Percentiles rank a stretch among this genome's conserved stretches.
phyloP scores from a whole-genome alignment of 179 eudicot genomes.

The Silene noctiflora region DNA sequence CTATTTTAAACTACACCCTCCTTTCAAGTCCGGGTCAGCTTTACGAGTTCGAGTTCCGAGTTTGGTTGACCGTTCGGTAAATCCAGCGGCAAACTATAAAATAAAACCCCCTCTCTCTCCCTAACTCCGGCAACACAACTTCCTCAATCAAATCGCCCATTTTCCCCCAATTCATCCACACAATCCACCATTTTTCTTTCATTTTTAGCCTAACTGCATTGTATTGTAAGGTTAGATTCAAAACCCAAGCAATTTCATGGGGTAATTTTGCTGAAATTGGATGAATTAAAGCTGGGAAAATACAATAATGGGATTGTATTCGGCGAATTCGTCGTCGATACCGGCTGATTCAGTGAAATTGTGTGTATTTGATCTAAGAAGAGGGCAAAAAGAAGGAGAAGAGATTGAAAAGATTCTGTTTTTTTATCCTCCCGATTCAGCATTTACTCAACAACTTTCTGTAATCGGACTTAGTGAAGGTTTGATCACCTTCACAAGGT shows the following conservation, averaged over 20 bases:
- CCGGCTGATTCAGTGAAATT: slow-evolving; percentile 58
- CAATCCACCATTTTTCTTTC: no score
- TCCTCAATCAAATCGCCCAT: neutral
- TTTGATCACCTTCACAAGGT: slow-evolving; percentile 92
- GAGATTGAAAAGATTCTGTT: slow-evolving; percentile 81
- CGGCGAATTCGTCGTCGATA: slow-evolving; percentile 34
- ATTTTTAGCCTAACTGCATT: no score
- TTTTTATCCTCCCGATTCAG: slow-evolving; percentile 75
- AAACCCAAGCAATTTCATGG: slow-evolving; percentile 22
- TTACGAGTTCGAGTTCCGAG: no score
- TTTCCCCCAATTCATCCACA: neutral
- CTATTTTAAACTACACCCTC: no score
- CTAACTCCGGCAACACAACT: neutral
- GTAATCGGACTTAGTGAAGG: slow-evolving; percentile 96
- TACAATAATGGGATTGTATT: slow-evolving; percentile 58
- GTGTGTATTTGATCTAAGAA: slow-evolving; percentile 78
- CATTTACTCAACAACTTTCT: slow-evolving; percentile 67
- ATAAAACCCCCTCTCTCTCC: neutral
- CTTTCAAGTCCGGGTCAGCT: no score
- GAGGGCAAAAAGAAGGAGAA: slow-evolving; percentile 89
- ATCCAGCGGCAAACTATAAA: neutral
- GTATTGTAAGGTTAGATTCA: neutral
- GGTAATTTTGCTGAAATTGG: slow-evolving; percentile 14
- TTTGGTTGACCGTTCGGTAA: neutral
- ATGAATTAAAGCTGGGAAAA: slow-evolving; percentile 16